Evolutionary conservation across 441 rosid species (phyloP).

Genomic region (Heliophila coronopifolia): DNA sequence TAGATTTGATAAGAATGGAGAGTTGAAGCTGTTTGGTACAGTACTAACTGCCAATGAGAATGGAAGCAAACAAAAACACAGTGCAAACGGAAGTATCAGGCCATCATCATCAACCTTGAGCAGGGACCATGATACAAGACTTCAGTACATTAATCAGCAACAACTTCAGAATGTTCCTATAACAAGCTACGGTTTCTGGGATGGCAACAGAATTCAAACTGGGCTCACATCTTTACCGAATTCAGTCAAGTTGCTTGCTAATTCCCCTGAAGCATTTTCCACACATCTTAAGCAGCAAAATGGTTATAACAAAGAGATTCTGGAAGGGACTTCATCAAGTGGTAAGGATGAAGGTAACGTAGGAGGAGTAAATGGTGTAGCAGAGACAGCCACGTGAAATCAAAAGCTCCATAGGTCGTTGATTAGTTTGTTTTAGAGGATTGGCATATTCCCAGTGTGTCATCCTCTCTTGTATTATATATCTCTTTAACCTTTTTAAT

Average conservation of each 20-base stretch:
- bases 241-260: slow-evolving; percentile 57
- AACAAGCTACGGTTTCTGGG: slow-evolving; percentile 78
- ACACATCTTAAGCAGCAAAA: slow-evolving; percentile 18
- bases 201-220: slow-evolving; percentile 72
- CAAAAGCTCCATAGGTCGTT: slow-evolving; percentile 13
- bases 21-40: slow-evolving; percentile 82
- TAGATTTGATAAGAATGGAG: slow-evolving; percentile 53
- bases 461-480: slow-evolving; percentile 27
- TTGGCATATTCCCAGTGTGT: slow-evolving; percentile 23
- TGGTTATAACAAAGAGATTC: slow-evolving; percentile 22
- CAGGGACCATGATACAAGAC: slow-evolving; percentile 38
- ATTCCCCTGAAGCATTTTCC: slow-evolving; percentile 70
- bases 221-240: slow-evolving; percentile 67
- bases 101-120: slow-evolving; percentile 38
- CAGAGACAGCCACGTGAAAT: slow-evolving; percentile 25
- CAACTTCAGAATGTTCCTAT: slow-evolving; percentile 61
- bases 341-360: slow-evolving; percentile 27
- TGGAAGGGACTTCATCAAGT: too few species aligned
- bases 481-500: slow-evolving; percentile 9
- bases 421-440: slow-evolving; percentile 28
- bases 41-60: slow-evolving; percentile 49
- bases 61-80: slow-evolving; percentile 35
- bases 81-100: slow-evolving; percentile 33
- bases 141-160: slow-evolving; percentile 37
- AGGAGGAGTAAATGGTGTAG: slow-evolving; percentile 30